Percentiles rank a stretch among this genome's conserved stretches.
Evolutionary conservation across 495 filamentous ascomycete species (phyloP).

Genomic region (Penicillium robsamsonii): DNA sequence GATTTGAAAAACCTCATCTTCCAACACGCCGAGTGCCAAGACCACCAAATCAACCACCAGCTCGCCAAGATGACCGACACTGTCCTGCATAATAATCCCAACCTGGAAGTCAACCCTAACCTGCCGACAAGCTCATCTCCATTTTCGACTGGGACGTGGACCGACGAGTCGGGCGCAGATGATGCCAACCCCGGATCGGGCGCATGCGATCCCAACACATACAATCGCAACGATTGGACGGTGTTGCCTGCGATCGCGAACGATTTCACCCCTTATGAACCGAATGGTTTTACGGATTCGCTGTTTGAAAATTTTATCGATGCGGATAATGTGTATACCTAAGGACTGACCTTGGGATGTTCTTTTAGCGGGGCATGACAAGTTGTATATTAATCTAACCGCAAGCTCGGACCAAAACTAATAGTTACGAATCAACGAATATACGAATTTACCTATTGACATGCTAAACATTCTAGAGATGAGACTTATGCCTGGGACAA

Average conservation of each 20-base stretch:
- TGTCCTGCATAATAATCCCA: background rate
- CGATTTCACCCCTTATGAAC: background rate
- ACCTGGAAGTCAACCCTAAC: background rate
- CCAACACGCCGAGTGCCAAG: slow-evolving; percentile 23
- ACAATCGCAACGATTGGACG: background rate
- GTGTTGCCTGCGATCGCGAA: background rate
- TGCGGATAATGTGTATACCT: slow-evolving; percentile 6
- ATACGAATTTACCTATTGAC: background rate
- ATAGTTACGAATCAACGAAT: background rate
- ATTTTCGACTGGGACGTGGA: slow-evolving; percentile 15
- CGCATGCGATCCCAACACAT: background rate
- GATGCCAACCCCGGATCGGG: background rate
- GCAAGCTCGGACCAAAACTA: background rate
- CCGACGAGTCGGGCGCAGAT: slow-evolving; percentile 17
- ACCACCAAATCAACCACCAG: slow-evolving; percentile 22
- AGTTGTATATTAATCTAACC: background rate
- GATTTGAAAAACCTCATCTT: slow-evolving; percentile 27
- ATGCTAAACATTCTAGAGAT: no score
- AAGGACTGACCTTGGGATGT: background rate
- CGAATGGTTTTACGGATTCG: slow-evolving; percentile 9
- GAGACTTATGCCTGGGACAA: background rate
- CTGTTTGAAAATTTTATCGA: slow-evolving; percentile 23
- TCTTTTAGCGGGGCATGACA: background rate
- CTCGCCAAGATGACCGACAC: slow-evolving; percentile 20
- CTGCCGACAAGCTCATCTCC: slow-evolving; percentile 6